Evolutionary conservation across 2,329 filamentous ascomycete genomes (phyloP).

Genomic region (Exophiala oligosperma): DNA sequence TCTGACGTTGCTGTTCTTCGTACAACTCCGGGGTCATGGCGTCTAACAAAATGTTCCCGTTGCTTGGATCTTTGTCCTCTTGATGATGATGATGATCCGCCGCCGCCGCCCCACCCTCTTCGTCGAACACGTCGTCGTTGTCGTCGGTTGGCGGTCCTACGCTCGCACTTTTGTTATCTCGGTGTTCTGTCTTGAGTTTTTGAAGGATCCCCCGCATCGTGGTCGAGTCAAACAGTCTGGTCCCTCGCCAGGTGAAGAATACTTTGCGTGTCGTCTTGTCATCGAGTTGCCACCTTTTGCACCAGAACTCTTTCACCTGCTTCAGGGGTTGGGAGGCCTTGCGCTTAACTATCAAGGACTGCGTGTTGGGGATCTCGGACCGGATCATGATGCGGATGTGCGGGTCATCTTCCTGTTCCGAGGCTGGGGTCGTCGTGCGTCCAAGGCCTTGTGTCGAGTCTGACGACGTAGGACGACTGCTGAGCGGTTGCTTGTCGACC

Average conservation of each 20-base stretch:
- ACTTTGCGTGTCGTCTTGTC: slow-evolving; percentile 54
- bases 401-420: slow-evolving; percentile 41
- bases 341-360: slow-evolving; percentile 63
- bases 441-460: slow-evolving; percentile 12
- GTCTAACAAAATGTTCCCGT: slow-evolving; percentile 68
- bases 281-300: slow-evolving; percentile 58
- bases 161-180: not conserved
- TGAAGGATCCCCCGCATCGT: slow-evolving; percentile 67
- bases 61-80: slow-evolving; percentile 45
- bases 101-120: too few species aligned
- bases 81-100: slow-evolving; percentile 2
- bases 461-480: slow-evolving; percentile 10
- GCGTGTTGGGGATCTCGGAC: slow-evolving; percentile 63
- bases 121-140: slow-evolving; percentile 27
- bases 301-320: slow-evolving; percentile 70
- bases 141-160: slow-evolving; percentile 45
- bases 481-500: slow-evolving; percentile 1
- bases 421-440: slow-evolving; percentile 6
- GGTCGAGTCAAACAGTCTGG: slow-evolving; percentile 72
- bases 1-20: slow-evolving; percentile 51
- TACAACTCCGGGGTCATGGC: slow-evolving; percentile 71
- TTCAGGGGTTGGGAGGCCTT: slow-evolving; percentile 67
- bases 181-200: slow-evolving; percentile 20
- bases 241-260: slow-evolving; percentile 77
- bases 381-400: slow-evolving; percentile 66